A percentile compares a stretch with the other conserved stretches of the same genome.
phyloP scores from a whole-genome alignment of 805 yeast genomes.

The Saccharomycopsis schoenii region DNA sequence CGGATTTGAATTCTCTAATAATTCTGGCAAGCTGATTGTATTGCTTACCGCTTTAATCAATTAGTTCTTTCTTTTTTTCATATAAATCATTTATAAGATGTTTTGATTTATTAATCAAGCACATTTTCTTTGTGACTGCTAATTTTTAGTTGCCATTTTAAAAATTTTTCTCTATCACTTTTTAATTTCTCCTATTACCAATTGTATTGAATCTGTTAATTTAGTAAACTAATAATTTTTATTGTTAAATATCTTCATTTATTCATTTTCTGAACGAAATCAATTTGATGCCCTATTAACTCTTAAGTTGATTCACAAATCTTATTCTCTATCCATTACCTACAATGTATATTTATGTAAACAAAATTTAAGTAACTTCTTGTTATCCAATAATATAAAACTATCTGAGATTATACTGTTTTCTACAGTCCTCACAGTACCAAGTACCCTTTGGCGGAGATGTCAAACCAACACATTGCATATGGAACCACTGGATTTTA shows the following conservation, averaged over 20 bases:
- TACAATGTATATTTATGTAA: too few relatives aligned
- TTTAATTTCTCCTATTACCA: too few relatives aligned
- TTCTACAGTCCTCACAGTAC: conserved; percentile 82
- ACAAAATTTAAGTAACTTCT: too few relatives aligned
- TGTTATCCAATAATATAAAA: background rate
- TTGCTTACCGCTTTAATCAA: background rate
- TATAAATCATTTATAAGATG: background rate
- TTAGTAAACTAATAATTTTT: too few relatives aligned
- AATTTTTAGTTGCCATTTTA: too few relatives aligned
- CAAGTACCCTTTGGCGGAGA: conserved; percentile 89
- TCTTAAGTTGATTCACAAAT: too few relatives aligned
- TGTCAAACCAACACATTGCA: conserved; percentile 82
- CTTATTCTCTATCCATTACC: too few relatives aligned
- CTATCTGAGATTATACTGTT: conserved; percentile 32
- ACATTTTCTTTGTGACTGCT: too few relatives aligned
- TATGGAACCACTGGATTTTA: conserved; percentile 40
- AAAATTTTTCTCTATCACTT: too few relatives aligned
- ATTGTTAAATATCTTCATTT: too few relatives aligned
- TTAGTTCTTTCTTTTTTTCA: background rate
- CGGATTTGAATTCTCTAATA: background rate
- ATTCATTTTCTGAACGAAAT: background rate
- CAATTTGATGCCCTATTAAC: too few relatives aligned
- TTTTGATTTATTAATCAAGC: background rate
- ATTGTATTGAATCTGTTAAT: too few relatives aligned
- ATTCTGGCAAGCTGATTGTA: background rate